These are phyloP conservation scores for Ophiostoma himal-ulmi DNA, from an alignment of 2,329 filamentous ascomycete species.

Conservation along the genomic window DNA sequence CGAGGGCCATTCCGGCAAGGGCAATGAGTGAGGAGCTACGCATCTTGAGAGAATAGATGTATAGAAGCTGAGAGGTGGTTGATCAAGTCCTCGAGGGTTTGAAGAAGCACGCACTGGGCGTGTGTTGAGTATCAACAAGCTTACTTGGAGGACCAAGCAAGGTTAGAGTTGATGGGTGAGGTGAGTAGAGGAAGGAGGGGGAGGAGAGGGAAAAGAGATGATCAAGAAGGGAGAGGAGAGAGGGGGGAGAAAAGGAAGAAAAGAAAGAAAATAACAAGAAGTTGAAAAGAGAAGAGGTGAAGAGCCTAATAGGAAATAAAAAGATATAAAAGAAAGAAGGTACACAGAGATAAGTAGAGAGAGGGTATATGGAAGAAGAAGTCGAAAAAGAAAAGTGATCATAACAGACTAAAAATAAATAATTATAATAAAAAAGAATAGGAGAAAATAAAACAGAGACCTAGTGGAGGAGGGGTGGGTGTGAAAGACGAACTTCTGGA, in stretches of 20 bases:
- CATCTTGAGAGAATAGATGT: slow-evolving; percentile 14
- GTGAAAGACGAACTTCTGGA: neutral
- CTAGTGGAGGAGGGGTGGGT: slow-evolving; percentile 7
- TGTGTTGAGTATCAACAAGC: slow-evolving; percentile 6
- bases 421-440: neutral
- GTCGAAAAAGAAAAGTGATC: slow-evolving; percentile 7
- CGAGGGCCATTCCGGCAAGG: slow-evolving; percentile 23
- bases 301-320: neutral
- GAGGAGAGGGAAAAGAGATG: slow-evolving; percentile 2
- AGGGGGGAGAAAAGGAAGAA: neutral
- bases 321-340: slow-evolving; percentile 12
- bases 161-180: neutral
- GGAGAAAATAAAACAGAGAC: neutral
- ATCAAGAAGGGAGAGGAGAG: neutral
- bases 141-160: slow-evolving; percentile 13
- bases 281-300: slow-evolving; percentile 8
- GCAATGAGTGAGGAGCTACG: slow-evolving; percentile 19
- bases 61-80: neutral
- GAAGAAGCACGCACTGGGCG: slow-evolving; percentile 17
- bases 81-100: neutral
- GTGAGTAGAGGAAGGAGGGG: neutral
- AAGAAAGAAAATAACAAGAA: neutral
- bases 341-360: neutral
- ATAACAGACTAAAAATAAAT: neutral
- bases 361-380: neutral